Conservation (phyloP, 352 stramenopile species). For the Pythium scleroteichum region DNA sequence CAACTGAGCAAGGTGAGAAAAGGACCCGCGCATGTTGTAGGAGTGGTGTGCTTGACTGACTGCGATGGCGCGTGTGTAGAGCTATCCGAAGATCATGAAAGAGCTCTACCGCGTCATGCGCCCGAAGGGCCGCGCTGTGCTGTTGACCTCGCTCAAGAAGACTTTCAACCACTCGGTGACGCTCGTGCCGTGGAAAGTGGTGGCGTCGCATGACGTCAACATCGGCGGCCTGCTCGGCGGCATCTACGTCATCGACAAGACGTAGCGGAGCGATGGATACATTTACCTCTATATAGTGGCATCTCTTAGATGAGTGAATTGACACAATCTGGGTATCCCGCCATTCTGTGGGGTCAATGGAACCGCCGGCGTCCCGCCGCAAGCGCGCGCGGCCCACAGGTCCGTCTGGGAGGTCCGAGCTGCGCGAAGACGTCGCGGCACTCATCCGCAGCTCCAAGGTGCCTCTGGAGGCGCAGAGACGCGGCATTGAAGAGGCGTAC, state of each 20-base stretch:
- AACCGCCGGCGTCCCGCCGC: constrained; percentile 2
- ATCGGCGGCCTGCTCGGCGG: constrained; percentile 64
- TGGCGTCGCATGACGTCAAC: constrained; percentile 63
- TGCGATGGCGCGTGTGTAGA: constrained; percentile 26
- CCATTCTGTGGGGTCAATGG: neutral
- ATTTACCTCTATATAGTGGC: constrained; percentile 1
- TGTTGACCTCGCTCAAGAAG: constrained; percentile 85
- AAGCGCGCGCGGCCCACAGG: constrained; percentile 21
- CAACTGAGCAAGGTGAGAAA: constrained; percentile 54
- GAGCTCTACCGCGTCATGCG: constrained; percentile 67
- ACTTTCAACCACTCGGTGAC: constrained; percentile 58
- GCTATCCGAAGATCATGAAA: constrained; percentile 77
- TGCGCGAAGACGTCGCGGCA: constrained; percentile 29
- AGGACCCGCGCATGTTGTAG: neutral
- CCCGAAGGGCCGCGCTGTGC: constrained; percentile 50
- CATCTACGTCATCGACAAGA: constrained; percentile 49
- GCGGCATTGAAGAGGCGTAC: constrained; percentile 6
- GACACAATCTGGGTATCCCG: constrained; percentile 4
- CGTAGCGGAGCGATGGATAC: constrained; percentile 13
- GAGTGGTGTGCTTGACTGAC: neutral
- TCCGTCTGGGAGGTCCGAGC: neutral
- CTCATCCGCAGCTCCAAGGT: constrained; percentile 22
- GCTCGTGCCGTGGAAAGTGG: constrained; percentile 39
- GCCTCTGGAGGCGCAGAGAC: neutral
- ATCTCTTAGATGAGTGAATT: constrained; percentile 2